Percentiles rank a stretch among this genome's conserved stretches.
These are phyloP conservation scores for Phyllosticta citribraziliensis DNA, from an alignment of 2,329 filamentous ascomycete species.

Conservation along the genomic window DNA sequence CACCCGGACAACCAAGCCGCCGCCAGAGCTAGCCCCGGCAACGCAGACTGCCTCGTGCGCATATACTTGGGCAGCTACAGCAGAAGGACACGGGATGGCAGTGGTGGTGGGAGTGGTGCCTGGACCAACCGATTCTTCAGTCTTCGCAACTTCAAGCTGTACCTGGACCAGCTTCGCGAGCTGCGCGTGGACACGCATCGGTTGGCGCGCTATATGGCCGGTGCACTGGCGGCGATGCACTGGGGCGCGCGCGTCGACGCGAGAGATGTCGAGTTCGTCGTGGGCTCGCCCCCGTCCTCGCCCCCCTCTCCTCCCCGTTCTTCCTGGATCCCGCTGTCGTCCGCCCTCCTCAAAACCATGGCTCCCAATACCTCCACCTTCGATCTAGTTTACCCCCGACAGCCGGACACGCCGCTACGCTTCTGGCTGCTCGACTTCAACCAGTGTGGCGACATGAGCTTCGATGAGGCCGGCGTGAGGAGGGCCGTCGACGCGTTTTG, in stretches of 20 bases:
- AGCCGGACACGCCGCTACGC: not conserved
- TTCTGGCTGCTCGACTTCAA: slow-evolving; percentile 47
- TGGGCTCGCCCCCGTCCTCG: slow-evolving; percentile 19
- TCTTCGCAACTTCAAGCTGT: slow-evolving; percentile 41
- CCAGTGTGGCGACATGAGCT: slow-evolving; percentile 43
- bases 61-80: slow-evolving; percentile 38
- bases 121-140: slow-evolving; percentile 25
- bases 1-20: not conserved
- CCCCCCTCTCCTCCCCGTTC: no score
- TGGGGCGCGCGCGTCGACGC: slow-evolving; percentile 41
- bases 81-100: no score
- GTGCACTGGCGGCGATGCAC: slow-evolving; percentile 41
- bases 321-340: not conserved
- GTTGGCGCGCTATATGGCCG: slow-evolving; percentile 37
- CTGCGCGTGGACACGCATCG: slow-evolving; percentile 24
- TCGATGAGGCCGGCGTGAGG: slow-evolving; percentile 34
- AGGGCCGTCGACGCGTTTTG: slow-evolving; percentile 37
- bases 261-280: slow-evolving; percentile 48
- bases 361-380: not conserved
- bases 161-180: slow-evolving; percentile 41
- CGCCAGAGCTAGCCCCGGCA: slow-evolving; percentile 7
- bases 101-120: no score
- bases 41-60: slow-evolving; percentile 40
- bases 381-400: not conserved
- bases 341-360: not conserved